Evolutionary conservation across 192 early-diverging fungal genomes (phyloP).

Genomic region (Coemansia furcata): DNA sequence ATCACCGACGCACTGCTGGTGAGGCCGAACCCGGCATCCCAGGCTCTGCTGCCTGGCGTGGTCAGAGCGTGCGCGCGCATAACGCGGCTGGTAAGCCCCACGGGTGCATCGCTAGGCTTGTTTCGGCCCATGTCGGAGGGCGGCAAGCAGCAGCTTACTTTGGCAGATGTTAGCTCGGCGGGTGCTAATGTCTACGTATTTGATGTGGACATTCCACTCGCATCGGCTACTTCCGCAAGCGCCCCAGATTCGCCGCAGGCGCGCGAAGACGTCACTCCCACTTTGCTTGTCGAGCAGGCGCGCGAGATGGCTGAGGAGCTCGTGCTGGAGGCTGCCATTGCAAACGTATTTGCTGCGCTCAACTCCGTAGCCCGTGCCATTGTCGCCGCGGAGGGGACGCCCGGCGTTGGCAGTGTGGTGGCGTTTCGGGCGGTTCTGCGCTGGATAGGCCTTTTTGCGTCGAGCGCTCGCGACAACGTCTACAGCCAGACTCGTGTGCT

Average conservation of each 20-base stretch:
- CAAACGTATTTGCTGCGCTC: conserved; percentile 12
- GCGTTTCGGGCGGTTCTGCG: conserved; percentile 16
- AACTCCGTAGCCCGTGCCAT: background rate
- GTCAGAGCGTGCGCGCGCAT: conserved; percentile 11
- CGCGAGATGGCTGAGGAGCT: conserved; percentile 26
- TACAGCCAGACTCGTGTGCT: conserved; percentile 9
- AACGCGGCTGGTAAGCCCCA: conserved; percentile 1
- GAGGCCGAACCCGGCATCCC: background rate
- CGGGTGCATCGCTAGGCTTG: conserved; percentile 19
- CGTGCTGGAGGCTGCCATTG: conserved; percentile 15
- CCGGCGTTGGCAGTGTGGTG: background rate
- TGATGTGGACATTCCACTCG: background rate
- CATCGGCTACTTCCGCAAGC: background rate
- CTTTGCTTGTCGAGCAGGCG: conserved; percentile 1
- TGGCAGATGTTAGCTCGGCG: background rate
- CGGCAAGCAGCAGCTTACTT: background rate
- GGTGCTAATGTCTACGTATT: background rate
- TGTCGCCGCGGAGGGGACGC: background rate
- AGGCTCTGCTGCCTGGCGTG: background rate
- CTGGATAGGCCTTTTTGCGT: conserved; percentile 23
- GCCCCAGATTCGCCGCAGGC: background rate
- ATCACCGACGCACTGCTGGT: background rate
- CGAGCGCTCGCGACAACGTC: conserved; percentile 22
- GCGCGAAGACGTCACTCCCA: conserved; percentile 2
- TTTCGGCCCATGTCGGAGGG: conserved; percentile 1